Conservation (phyloP, 129 eudicot genomes). For the Chrysanthemum lavandulifolium region DNA sequence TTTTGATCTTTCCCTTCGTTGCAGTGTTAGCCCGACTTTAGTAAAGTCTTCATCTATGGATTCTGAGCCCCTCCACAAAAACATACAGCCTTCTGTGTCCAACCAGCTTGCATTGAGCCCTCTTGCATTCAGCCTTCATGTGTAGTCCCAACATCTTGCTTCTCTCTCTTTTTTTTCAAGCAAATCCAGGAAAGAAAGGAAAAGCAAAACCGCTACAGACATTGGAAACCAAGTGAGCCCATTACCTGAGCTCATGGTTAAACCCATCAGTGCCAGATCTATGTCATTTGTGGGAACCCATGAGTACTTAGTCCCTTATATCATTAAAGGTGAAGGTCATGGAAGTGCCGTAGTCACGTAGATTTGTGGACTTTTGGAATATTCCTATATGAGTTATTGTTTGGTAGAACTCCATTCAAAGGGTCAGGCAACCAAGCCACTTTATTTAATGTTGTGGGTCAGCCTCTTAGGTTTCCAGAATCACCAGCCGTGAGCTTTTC, state of each 20-base stretch:
- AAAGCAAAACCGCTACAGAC: constrained; percentile 38
- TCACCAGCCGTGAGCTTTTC: constrained; percentile 50
- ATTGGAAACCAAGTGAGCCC: constrained; percentile 44
- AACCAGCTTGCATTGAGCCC: constrained; percentile 29
- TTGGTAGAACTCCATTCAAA: constrained; percentile 68
- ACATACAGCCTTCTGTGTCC: constrained; percentile 43
- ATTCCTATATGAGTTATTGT: constrained; percentile 59
- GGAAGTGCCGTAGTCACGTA: constrained; percentile 69
- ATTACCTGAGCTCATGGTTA: constrained; percentile 55
- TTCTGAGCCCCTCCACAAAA: constrained; percentile 42
- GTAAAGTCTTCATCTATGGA: constrained; percentile 45
- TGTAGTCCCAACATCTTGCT: constrained; percentile 49
- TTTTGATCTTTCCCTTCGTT: constrained; percentile 85
- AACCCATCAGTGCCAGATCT: constrained; percentile 62
- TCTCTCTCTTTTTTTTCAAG: constrained; percentile 28
- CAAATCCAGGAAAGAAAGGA: constrained; percentile 48
- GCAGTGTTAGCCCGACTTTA: constrained; percentile 75
- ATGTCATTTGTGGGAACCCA: constrained; percentile 77
- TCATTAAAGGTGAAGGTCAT: constrained; percentile 70
- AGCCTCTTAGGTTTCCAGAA: constrained; percentile 38
- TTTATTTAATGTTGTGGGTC: constrained; percentile 61
- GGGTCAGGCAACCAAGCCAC: constrained; percentile 72
- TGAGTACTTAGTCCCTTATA: constrained; percentile 64
- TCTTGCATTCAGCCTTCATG: constrained; percentile 18
- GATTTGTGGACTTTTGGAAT: constrained; percentile 78